These are phyloP conservation scores for Powellomyces hirtus DNA, from an alignment of 192 early-diverging fungal genomes.

Conservation along the genomic window DNA sequence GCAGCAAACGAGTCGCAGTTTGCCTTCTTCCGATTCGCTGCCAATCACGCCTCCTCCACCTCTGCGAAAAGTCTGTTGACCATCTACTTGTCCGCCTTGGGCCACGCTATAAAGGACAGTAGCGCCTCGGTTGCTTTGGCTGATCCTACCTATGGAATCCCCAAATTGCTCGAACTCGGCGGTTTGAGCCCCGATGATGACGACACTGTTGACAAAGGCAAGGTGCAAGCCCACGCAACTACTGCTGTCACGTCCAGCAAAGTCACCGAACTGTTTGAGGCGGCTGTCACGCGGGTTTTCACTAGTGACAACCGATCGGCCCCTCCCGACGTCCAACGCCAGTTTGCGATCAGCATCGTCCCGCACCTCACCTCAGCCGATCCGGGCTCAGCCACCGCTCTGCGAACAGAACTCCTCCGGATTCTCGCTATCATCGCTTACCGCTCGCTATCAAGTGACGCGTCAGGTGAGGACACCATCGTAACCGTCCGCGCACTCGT, in stretches of 20 bases:
- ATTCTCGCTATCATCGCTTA: not conserved
- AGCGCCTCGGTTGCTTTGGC: not conserved
- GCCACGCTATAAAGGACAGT: not conserved
- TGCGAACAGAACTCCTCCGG: constrained; percentile 4
- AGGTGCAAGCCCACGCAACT: not conserved
- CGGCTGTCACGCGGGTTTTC: constrained; percentile 1
- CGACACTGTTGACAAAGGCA: not conserved
- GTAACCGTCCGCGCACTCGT: not conserved
- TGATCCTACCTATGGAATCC: not conserved
- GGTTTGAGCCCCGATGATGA: constrained; percentile 4
- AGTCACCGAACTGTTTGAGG: constrained; percentile 13
- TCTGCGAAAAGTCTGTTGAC: constrained; percentile 6
- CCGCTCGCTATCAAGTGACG: not conserved
- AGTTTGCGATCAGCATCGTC: not conserved
- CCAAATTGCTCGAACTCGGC: constrained; percentile 14
- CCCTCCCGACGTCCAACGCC: not conserved
- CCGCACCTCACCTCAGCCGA: not conserved
- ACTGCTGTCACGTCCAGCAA: constrained; percentile 19
- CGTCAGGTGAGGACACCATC: not conserved
- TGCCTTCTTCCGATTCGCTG: not conserved
- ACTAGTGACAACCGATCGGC: not conserved
- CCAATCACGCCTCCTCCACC: constrained; percentile 8
- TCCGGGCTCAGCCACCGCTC: not conserved
- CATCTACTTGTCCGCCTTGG: not conserved
- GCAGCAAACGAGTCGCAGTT: not conserved